These are phyloP conservation scores for Lactarius quietus DNA, from an alignment of 768 basidiomycete species.

Conservation along the genomic window DNA sequence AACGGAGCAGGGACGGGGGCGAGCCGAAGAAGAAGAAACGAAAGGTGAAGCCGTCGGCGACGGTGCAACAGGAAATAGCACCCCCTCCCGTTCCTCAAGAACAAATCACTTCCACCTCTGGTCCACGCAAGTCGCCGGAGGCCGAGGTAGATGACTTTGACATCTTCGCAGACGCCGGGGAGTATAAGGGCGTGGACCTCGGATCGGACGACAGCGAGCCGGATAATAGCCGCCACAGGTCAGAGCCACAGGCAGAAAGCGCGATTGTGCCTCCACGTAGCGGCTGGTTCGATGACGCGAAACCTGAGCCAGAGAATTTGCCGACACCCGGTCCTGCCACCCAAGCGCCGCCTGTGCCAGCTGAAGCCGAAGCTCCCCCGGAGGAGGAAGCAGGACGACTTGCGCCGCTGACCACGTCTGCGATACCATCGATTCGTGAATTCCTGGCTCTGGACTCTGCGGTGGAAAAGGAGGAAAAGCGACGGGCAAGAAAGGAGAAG, in stretches of 20 bases:
- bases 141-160: conserved; percentile 67
- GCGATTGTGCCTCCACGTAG: neutral
- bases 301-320: neutral
- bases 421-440: conserved; percentile 77
- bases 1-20: conserved; percentile 42
- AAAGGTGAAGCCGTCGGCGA: conserved; percentile 44
- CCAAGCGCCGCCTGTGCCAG: conserved; percentile 32
- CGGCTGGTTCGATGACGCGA: conserved; percentile 20
- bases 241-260: neutral
- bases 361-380: conserved; percentile 40
- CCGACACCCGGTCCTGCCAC: conserved; percentile 7
- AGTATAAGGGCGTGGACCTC: conserved; percentile 68
- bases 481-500: conserved; percentile 74
- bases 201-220: conserved; percentile 40
- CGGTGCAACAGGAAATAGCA: too few species aligned
- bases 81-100: conserved; percentile 17
- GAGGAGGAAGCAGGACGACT: conserved; percentile 55
- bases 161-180: conserved; percentile 83
- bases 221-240: neutral
- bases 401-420: conserved; percentile 73
- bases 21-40: conserved; percentile 59
- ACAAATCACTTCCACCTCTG: conserved; percentile 6
- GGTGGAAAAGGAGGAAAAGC: conserved; percentile 60
- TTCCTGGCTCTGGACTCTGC: conserved; percentile 76
- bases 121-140: conserved; percentile 32